Evolutionary conservation across 2,329 filamentous ascomycete genomes (phyloP), one percentile per base, ranked within the genome.

Genomic region (Diaporthe ilicicola): DNA sequence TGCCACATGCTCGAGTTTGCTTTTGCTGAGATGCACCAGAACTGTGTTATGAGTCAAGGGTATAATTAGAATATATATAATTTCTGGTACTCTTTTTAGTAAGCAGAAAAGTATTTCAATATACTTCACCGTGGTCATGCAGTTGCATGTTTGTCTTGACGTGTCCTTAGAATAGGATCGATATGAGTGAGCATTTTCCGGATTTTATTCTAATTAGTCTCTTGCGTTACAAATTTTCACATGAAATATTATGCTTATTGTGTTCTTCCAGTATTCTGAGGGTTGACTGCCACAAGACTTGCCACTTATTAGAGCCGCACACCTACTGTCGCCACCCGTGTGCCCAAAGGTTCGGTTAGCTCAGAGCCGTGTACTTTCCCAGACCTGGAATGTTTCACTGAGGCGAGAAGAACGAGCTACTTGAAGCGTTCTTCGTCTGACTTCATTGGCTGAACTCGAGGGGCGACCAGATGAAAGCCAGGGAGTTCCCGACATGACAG

Each of bases 381-480:
- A 34, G 59, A 62, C 42, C 59, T 62, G 59, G 42, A 29, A 37
- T 48, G 59, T 62, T 62, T 62, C 59, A 62, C 29, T 34, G 59
- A 12, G 42, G 42, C 59, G 29, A 48, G 19, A 24, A 48, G 19
- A 48, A 62, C 12, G 42, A 37, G 42, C 59, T 48, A 34, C 4
- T 34, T 9, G 29, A 34, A 13, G n/a, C 9, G 17, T 22, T 10
- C 22, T 3, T 15, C 27, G 42, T 34, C 42, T 2, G 12, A 24
- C 42, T 22, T 19, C 5, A 48, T 48, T 62, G 59, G 59, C 42
- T 62, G 42, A 6, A 62, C 27, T 15, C 19, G 42, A 22, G 27
- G 13, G 42, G 17, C 42, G 44, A n/a, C 29, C 19, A 8, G 27
- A 12, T 24, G 59, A 32, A 24, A 62, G 42, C 29, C 59, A 62